Evolutionary conservation across 345 rosid species (phyloP), one percentile per base, ranked within the genome.

Genomic region (Gossypium rotundifolium): DNA sequence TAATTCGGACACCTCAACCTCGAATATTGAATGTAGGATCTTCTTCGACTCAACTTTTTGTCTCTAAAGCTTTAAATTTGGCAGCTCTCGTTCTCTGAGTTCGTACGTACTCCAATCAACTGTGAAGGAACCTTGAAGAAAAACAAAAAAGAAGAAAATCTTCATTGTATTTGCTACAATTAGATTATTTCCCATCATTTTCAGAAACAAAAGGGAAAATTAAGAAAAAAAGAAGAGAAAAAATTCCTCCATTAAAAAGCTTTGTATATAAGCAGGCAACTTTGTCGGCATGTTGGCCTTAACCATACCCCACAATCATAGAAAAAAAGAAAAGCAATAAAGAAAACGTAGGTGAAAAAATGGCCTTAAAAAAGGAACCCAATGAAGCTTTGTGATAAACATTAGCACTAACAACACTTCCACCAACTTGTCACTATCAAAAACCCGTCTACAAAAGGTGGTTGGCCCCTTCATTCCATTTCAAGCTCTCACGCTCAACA

Each of bases 281-380:
- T 76, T 75, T 82, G 88, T 85, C 79, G 84, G 85, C 79, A 76
- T 78, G 79, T 77, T 76, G 79, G 83, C 77, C 78, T 25, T 64
- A 55, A 38, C 51, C 49, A 69, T 82, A 80, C 89, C 88, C 89
- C 82, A 84, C 82, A 53, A 60, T 25, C 13, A 66, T 11, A 44
- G 20, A 13, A 59, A 46, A 49, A 22, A 58, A 38, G 17, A 55
- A 20, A 55, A 3, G 60, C 25, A 55, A 18, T 20, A 55, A 33
- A 5, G 40, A 33, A 33, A 53, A 53, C 23, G 48, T 40, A 23
- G 69, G 77, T 40, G 75, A 38, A 72, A 20, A 57, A 71, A 53
- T 71, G 74, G 38, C 23, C 68, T 58, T 49, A 49, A 20, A 52
- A 81, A 81, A 83, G 78, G 61, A 82, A 73, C 71, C 73, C 82